A percentile compares a stretch with the other conserved stretches of the same genome.
Evolutionary conservation across 345 rosid genomes (phyloP).

Genomic region (Lepidium aucheri): DNA sequence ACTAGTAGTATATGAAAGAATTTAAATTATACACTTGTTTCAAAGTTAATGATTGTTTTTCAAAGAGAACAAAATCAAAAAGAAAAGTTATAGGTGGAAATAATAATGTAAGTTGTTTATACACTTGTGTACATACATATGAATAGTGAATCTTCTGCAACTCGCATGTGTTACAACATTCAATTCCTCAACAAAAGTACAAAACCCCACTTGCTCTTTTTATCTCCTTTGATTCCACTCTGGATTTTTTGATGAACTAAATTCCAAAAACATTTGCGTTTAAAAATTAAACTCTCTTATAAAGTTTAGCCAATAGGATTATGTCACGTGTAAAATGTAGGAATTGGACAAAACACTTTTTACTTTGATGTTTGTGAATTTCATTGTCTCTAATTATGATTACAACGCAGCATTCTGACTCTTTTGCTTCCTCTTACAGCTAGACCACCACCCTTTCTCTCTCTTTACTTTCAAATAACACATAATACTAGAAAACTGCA

Average conservation of each 20-base stretch:
- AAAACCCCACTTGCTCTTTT: slow-evolving; percentile 21
- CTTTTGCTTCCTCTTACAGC: slow-evolving; percentile 25
- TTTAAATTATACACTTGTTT: too few relatives aligned
- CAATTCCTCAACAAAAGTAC: slow-evolving; percentile 17
- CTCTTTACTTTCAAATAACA: not conserved
- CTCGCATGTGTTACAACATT: slow-evolving; percentile 19
- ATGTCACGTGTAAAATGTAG: not conserved
- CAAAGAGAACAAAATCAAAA: not conserved
- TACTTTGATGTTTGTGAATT: slow-evolving; percentile 1
- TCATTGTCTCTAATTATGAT: slow-evolving; percentile 28
- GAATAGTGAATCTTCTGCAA: slow-evolving; percentile 20
- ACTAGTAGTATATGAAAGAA: too few relatives aligned
- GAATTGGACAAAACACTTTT: not conserved
- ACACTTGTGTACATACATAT: not conserved
- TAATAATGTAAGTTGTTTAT: not conserved
- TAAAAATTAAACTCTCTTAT: not conserved
- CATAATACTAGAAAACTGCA: not conserved
- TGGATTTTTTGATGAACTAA: slow-evolving; percentile 11
- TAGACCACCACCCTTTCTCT: slow-evolving; percentile 16
- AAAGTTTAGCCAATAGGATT: not conserved
- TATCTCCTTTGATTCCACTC: slow-evolving; percentile 13
- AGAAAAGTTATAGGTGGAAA: slow-evolving; percentile 3
- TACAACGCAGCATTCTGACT: slow-evolving; percentile 33
- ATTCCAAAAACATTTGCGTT: slow-evolving; percentile 16
- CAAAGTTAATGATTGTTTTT: not conserved